Evolutionary conservation across 345 rosid genomes (phyloP).

Genomic region (Gossypium longicalyx): DNA sequence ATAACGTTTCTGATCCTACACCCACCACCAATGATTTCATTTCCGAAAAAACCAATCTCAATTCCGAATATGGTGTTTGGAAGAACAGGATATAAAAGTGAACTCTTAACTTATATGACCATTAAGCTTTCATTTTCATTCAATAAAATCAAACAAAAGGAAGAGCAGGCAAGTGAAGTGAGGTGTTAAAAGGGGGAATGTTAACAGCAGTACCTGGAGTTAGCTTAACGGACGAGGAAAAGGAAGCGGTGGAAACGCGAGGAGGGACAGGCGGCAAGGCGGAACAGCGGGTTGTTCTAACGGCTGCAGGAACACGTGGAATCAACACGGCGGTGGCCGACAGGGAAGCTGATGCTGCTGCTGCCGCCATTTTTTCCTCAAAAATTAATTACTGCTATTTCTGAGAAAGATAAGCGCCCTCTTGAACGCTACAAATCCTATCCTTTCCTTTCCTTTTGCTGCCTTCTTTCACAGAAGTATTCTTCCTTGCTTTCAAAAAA

Average conservation of each 20-base stretch:
- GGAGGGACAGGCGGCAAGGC: conserved; percentile 57
- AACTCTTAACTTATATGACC: not conserved
- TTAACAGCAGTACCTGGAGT: conserved; percentile 38
- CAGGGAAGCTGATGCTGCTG: conserved; percentile 69
- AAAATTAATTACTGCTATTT: not conserved
- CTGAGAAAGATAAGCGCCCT: conserved; percentile 11
- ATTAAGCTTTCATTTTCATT: not conserved
- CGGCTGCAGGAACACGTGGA: conserved; percentile 35
- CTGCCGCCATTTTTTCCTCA: conserved; percentile 8
- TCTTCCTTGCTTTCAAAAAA: not conserved
- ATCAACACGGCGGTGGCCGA: conserved; percentile 48
- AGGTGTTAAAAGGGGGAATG: not conserved
- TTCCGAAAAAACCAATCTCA: too few relatives aligned
- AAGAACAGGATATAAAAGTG: not conserved
- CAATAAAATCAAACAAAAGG: not conserved
- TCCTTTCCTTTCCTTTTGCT: not conserved
- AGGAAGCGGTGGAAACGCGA: conserved; percentile 39
- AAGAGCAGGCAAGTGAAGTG: not conserved
- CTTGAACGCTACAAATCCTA: conserved; percentile 15
- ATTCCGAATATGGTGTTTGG: not conserved
- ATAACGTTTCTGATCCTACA: not conserved
- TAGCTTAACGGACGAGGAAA: conserved; percentile 44
- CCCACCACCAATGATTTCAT: not conserved
- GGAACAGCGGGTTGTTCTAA: conserved; percentile 41
- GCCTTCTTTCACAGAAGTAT: not conserved